These are phyloP conservation scores for Candolleomyces efflorescens DNA, from an alignment of 768 basidiomycete genomes.

Conservation along the genomic window DNA sequence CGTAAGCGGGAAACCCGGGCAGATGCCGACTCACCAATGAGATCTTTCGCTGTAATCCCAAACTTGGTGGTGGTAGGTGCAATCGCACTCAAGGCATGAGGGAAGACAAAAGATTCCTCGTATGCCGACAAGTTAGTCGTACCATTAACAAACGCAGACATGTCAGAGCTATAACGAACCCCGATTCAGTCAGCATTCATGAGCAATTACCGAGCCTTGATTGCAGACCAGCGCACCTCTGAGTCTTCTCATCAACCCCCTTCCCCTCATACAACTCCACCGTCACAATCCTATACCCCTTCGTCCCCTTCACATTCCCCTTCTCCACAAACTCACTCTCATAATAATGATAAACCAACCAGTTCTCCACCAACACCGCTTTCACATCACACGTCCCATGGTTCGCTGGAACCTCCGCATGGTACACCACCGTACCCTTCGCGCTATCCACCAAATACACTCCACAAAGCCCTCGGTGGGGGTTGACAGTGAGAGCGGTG, in stretches of 20 bases:
- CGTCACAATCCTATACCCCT: conserved; percentile 70
- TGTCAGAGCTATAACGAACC: conserved; percentile 32
- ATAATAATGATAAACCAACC: conserved; percentile 88
- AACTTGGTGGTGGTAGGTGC: conserved; percentile 79
- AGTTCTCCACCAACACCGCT: conserved; percentile 78
- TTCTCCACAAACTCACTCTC: conserved; percentile 46
- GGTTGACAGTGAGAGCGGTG: conserved; percentile 52
- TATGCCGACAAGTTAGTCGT: conserved; percentile 66
- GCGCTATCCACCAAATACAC: conserved; percentile 77
- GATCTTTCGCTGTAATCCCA: conserved; percentile 82
- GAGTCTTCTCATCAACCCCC: conserved; percentile 60
- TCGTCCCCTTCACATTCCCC: conserved; percentile 41
- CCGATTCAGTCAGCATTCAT: neutral
- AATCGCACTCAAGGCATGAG: conserved; percentile 64
- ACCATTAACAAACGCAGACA: conserved; percentile 45
- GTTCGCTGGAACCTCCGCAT: conserved; percentile 44
- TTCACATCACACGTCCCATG: conserved; percentile 58
- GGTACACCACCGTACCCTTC: conserved; percentile 76
- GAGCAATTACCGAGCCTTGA: neutral
- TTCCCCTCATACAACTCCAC: conserved; percentile 89
- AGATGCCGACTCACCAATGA: conserved; percentile 61
- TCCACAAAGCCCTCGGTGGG: conserved; percentile 39
- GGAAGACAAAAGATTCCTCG: conserved; percentile 40
- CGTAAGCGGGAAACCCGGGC: neutral
- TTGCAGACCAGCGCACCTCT: conserved; percentile 47